phyloP scores from a whole-genome alignment of 805 yeast genomes.

The Blastobotrys attinorum region DNA sequence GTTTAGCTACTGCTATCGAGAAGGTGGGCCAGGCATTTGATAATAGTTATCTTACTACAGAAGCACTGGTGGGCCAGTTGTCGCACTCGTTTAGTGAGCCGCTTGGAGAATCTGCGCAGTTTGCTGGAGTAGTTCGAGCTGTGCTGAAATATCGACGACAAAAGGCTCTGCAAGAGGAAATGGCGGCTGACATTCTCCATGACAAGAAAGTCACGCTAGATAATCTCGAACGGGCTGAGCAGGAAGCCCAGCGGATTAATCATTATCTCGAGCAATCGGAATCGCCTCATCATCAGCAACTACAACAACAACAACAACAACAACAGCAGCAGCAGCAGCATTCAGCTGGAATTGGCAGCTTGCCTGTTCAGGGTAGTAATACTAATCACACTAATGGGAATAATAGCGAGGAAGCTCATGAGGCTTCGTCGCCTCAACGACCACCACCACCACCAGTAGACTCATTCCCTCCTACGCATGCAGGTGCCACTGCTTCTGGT shows the following conservation, averaged over 20 bases:
- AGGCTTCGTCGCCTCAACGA: background rate
- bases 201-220: slow-evolving; percentile 30
- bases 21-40: slow-evolving; percentile 83
- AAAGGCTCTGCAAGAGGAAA: slow-evolving; percentile 46
- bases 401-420: background rate
- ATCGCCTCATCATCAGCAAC: background rate
- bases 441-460: background rate
- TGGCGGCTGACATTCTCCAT: slow-evolving; percentile 34
- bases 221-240: slow-evolving; percentile 35
- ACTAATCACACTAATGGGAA: no score
- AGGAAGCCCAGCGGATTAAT: slow-evolving; percentile 37
- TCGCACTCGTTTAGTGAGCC: slow-evolving; percentile 60
- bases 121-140: slow-evolving; percentile 47
- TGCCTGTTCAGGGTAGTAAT: no score
- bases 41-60: slow-evolving; percentile 43
- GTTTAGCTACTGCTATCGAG: slow-evolving; percentile 54
- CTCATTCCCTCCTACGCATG: slow-evolving; percentile 10
- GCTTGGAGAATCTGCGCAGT: slow-evolving; percentile 61
- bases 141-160: slow-evolving; percentile 54
- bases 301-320: background rate
- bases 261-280: slow-evolving; percentile 19
- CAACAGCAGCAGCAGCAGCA: background rate
- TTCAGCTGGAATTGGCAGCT: no score
- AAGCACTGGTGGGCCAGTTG: slow-evolving; percentile 44
- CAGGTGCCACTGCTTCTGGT: no score